These are phyloP conservation scores for Cryptococcus jaspeensis DNA, from an alignment of 1,284 basidiomycete species.

Conservation along the genomic window DNA sequence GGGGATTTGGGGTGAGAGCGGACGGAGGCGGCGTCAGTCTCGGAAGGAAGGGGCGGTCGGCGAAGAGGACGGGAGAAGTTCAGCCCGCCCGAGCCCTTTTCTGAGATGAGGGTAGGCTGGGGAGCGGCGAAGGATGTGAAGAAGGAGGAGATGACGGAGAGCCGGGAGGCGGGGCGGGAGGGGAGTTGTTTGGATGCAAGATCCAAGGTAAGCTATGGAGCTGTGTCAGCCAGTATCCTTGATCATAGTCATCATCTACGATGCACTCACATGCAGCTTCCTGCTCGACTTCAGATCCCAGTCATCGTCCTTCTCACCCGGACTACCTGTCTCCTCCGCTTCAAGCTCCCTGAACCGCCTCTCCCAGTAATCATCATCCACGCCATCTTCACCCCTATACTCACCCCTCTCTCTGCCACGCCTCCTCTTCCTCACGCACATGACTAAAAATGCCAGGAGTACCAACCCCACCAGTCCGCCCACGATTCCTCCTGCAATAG, in stretches of 20 bases:
- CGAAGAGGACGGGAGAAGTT: slow-evolving; percentile 8
- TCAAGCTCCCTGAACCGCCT: slow-evolving; percentile 24
- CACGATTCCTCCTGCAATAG: slow-evolving; percentile 13
- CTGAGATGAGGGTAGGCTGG: neutral
- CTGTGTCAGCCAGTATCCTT: neutral
- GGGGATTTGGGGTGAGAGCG: neutral
- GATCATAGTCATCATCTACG: neutral
- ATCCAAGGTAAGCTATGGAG: slow-evolving; percentile 17
- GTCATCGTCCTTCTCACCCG: slow-evolving; percentile 3
- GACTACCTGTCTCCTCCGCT: slow-evolving; percentile 3
- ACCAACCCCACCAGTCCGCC: slow-evolving; percentile 12
- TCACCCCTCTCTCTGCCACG: neutral
- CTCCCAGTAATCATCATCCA: slow-evolving; percentile 23
- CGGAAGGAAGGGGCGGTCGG: neutral
- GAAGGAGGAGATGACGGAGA: slow-evolving; percentile 22
- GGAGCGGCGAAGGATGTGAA: slow-evolving; percentile 8
- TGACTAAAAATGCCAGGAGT: slow-evolving; percentile 3
- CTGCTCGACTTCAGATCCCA: slow-evolving; percentile 9
- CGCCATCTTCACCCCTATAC: neutral
- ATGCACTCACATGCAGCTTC: slow-evolving; percentile 14
- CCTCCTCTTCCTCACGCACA: slow-evolving; percentile 8
- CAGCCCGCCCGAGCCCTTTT: neutral
- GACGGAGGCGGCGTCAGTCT: neutral
- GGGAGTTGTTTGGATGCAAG: slow-evolving; percentile 16
- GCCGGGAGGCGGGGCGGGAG: slow-evolving; percentile 13